Evolutionary conservation across 2,329 filamentous ascomycete genomes (phyloP).

Genomic region (Curvularia lunata): DNA sequence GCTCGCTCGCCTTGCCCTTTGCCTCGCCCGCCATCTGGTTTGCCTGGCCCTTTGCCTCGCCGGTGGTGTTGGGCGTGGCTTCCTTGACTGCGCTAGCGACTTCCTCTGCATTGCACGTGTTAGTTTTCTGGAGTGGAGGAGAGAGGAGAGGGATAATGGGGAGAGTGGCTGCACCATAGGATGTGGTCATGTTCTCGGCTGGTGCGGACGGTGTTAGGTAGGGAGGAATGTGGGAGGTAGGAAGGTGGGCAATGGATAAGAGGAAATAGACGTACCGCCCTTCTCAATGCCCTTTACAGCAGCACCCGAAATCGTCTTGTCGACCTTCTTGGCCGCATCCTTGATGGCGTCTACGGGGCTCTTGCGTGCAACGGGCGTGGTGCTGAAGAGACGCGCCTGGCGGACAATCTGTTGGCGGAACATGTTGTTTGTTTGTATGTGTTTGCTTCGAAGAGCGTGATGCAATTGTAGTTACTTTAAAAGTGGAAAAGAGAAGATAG

Average conservation of each 20-base stretch:
- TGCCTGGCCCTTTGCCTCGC: slow-evolving; percentile 52
- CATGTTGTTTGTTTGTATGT: slow-evolving; percentile 41
- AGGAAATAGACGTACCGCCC: slow-evolving; percentile 58
- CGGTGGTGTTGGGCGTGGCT: slow-evolving; percentile 33
- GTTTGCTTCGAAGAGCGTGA: slow-evolving; percentile 8
- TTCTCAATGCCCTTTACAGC: slow-evolving; percentile 68
- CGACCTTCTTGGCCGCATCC: slow-evolving; percentile 64
- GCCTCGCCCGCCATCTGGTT: slow-evolving; percentile 49
- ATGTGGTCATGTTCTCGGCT: slow-evolving; percentile 22
- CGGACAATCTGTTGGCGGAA: slow-evolving; percentile 54
- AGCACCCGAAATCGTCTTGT: slow-evolving; percentile 61
- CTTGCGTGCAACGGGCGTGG: slow-evolving; percentile 58
- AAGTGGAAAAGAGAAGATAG: background rate
- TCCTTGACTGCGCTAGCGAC: slow-evolving; percentile 54
- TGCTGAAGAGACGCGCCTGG: slow-evolving; percentile 61
- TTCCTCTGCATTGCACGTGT: slow-evolving; percentile 53
- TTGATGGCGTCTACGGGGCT: slow-evolving; percentile 62
- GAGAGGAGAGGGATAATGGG: background rate
- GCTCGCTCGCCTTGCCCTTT: slow-evolving; percentile 55
- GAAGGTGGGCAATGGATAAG: background rate
- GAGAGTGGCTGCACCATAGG: slow-evolving; percentile 1
- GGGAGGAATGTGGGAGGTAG: background rate
- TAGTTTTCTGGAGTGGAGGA: slow-evolving; percentile 9
- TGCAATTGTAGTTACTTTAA: slow-evolving; percentile 5
- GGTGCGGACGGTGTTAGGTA: slow-evolving; percentile 11